A percentile compares a stretch with the other conserved stretches of the same genome.
phyloP scores from a whole-genome alignment of 208 protist species.

The Herpetomonas muscarum region DNA sequence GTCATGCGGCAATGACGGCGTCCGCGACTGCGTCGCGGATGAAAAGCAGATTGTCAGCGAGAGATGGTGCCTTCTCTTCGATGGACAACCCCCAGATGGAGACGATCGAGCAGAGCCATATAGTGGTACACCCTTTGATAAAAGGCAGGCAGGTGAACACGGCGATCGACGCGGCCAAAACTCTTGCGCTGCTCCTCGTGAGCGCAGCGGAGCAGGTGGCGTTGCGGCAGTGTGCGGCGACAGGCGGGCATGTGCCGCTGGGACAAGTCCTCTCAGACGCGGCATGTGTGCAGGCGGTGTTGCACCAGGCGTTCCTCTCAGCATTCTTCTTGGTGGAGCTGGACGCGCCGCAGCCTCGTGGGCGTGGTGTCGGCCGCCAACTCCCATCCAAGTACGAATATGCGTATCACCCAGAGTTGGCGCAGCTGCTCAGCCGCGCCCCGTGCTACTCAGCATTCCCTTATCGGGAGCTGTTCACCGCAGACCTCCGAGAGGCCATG shows the following conservation, averaged over 20 bases:
- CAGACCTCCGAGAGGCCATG: conserved; percentile 15
- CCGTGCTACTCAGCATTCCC: not conserved
- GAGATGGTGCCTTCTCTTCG: no score
- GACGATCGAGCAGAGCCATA: no score
- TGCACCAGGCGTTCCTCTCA: no score
- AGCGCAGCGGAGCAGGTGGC: not conserved
- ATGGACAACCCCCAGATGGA: no score
- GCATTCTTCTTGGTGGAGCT: no score
- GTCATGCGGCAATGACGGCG: not conserved
- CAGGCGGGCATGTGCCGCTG: not conserved
- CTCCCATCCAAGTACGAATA: no score
- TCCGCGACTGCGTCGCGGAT: not conserved
- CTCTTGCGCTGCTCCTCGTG: not conserved
- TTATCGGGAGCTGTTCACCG: not conserved
- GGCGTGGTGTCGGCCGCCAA: no score
- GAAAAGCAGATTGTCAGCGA: no score
- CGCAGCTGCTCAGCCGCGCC: not conserved
- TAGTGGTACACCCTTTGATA: not conserved
- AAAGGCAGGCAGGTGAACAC: not conserved
- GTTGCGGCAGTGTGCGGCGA: not conserved
- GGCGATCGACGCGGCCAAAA: not conserved
- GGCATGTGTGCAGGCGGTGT: no score
- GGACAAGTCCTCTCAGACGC: not conserved
- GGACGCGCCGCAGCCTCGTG: not conserved
- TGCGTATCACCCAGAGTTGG: not conserved